These are phyloP conservation scores for Xylaria palmicola DNA, from an alignment of 495 filamentous ascomycete genomes.

Conservation along the genomic window DNA sequence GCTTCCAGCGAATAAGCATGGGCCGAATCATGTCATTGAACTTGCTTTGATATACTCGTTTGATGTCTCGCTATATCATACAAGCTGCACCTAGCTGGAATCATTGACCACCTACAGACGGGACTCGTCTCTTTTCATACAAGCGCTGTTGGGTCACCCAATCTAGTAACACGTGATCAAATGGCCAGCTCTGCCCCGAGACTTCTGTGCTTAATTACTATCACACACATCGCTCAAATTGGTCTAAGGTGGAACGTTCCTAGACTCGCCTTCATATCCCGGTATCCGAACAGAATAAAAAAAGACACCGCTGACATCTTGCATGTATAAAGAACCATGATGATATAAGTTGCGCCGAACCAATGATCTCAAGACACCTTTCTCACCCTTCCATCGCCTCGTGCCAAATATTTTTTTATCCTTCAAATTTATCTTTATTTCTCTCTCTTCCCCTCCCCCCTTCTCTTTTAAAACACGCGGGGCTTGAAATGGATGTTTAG, in stretches of 20 bases:
- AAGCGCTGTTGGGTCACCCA: background rate
- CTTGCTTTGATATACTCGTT: too few relatives aligned
- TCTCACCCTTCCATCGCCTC: too few relatives aligned
- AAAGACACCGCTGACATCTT: conserved; percentile 1
- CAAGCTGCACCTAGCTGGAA: too few relatives aligned
- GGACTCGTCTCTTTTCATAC: background rate
- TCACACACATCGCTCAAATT: background rate
- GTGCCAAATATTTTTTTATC: too few relatives aligned
- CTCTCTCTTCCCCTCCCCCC: background rate
- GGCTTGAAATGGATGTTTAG: conserved; percentile 35
- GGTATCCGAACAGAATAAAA: too few relatives aligned
- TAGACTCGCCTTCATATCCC: too few relatives aligned
- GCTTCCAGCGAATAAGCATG: too few relatives aligned
- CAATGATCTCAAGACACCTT: conserved; percentile 3
- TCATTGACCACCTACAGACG: too few relatives aligned
- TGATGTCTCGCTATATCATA: too few relatives aligned
- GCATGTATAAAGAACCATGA: background rate
- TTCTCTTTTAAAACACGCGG: conserved; percentile 15
- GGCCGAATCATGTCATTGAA: too few relatives aligned
- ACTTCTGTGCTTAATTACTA: background rate
- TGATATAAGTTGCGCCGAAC: conserved; percentile 12
- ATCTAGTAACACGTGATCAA: background rate
- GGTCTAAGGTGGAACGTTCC: background rate
- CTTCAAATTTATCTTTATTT: background rate
- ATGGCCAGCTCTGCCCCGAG: background rate